Base-by-base conservation (phyloP, 2,329 filamentous ascomycete species). In the Claviceps cyperi region DNA sequence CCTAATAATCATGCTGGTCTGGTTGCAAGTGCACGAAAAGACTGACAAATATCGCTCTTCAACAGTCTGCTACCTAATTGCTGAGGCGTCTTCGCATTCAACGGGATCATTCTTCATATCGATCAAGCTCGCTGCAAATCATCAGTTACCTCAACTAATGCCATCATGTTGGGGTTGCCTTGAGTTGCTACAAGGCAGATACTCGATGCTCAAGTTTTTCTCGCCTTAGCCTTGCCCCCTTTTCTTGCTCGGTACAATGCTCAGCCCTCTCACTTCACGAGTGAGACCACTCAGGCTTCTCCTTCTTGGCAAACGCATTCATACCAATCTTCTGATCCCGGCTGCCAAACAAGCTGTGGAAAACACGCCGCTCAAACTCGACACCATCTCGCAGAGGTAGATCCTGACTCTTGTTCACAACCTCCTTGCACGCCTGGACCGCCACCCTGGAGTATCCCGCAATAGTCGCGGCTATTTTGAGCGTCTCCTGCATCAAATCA, bases 331-430 rank as follows among this genome's bases (percentile, higher is more conserved):
- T 98, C 71, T 98, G 92, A 68, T 98, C 92, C 70, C 87, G 79
- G 64, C 85, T 94, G 21, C 91, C 92, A 71, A 98, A 98, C 61
- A 96, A 63, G 24, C 82, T 78, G 69, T 98, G 92, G 74, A 98
- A 98, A 36, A 97, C 76, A 49, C 90, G 79, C 63, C 92, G 77
- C 77, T 98, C 92, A 69, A 81, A 97, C 70, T 98, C 92, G 1
- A 98, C 85, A 14, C 92, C 92, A 62, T 97, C 92, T 58, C 85
- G 74, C 52, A 98, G 71, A 3, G 83, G 75, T 58, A 95, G 69
- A 60, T 98, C 92, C 74, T 97, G 90, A 67, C 89, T 95, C 81
- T 96, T 97, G 66, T 97, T 95, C 50, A 98, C 91, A n/a, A 92
- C 91, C 74, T 98, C 92, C 76, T 98, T 98, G 51, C 80, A 84